Evolutionary conservation across 805 yeast genomes (phyloP).

Genomic region (Candida tammaniensis): DNA sequence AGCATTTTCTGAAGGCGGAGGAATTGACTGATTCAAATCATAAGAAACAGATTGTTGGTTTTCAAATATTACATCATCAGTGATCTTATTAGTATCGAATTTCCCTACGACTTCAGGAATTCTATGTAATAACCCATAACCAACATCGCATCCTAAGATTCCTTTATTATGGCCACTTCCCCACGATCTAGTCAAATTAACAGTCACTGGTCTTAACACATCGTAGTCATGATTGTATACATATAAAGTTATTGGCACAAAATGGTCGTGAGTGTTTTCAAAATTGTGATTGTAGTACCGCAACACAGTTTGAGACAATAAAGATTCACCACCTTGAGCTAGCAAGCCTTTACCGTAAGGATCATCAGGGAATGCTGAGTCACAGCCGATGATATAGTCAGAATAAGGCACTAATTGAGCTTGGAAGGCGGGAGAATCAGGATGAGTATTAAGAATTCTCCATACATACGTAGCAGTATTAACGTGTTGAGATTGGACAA

Average conservation of each 20-base stretch:
- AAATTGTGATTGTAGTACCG: constrained; percentile 50
- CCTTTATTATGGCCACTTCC: constrained; percentile 66
- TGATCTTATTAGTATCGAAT: constrained; percentile 35
- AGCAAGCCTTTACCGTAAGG: constrained; percentile 56
- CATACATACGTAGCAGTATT: constrained; percentile 79
- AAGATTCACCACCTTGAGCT: constrained; percentile 83
- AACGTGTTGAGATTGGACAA: constrained; percentile 76
- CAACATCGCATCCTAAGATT: constrained; percentile 89
- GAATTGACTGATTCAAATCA: constrained; percentile 8
- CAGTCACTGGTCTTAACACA: constrained; percentile 80
- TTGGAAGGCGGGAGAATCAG: constrained; percentile 74
- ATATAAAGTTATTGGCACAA: constrained; percentile 38
- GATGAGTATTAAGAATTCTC: constrained; percentile 74
- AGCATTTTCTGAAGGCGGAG: constrained; percentile 6
- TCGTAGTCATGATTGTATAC: constrained; percentile 90
- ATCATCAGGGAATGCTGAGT: constrained; percentile 59
- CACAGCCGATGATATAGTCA: constrained; percentile 80
- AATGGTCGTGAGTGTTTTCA: constrained; percentile 30
- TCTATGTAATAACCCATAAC: constrained; percentile 85
- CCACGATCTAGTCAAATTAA: constrained; percentile 63
- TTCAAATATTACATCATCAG: constrained; percentile 35
- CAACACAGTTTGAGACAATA: constrained; percentile 64
- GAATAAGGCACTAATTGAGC: constrained; percentile 83
- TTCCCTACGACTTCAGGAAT: constrained; percentile 67
- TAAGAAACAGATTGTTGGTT: constrained; percentile 19